phyloP scores from a whole-genome alignment of 768 basidiomycete species.

The Mycena capillaripes region DNA sequence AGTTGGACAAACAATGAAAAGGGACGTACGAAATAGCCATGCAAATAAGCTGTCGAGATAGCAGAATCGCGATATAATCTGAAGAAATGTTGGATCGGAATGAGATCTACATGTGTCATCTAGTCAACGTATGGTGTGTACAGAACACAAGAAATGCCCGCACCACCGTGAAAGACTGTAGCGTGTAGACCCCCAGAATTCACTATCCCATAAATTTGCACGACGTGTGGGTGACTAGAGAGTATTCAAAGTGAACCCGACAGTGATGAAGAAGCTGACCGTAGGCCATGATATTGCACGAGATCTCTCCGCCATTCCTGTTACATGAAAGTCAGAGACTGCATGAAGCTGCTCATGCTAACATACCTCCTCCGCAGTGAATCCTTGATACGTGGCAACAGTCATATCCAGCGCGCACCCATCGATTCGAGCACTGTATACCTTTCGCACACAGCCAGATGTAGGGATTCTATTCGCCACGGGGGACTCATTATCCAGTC shows the following conservation, averaged over 20 bases:
- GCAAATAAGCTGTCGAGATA: not conserved
- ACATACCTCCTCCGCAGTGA: not conserved
- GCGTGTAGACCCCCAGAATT: not conserved
- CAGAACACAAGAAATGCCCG: not conserved
- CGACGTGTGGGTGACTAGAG: not conserved
- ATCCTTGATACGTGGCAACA: not conserved
- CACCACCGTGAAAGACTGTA: not conserved
- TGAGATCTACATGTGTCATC: not conserved
- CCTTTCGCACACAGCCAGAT: not conserved
- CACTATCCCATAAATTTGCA: not conserved
- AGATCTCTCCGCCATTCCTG: not conserved
- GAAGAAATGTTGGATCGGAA: slow-evolving; percentile 6
- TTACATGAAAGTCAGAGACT: not conserved
- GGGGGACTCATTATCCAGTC: not conserved
- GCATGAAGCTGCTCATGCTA: not conserved
- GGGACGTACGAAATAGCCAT: not conserved
- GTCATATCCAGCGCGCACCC: not conserved
- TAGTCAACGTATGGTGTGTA: not conserved
- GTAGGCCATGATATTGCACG: not conserved
- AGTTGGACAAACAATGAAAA: not conserved
- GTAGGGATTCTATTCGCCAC: not conserved
- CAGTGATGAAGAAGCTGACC: not conserved
- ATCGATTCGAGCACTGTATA: not conserved
- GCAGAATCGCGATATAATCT: not conserved
- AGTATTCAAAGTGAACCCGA: no score